phyloP scores from a whole-genome alignment of 2,329 filamentous ascomycete genomes.

The Dothideomycetes sp. region DNA sequence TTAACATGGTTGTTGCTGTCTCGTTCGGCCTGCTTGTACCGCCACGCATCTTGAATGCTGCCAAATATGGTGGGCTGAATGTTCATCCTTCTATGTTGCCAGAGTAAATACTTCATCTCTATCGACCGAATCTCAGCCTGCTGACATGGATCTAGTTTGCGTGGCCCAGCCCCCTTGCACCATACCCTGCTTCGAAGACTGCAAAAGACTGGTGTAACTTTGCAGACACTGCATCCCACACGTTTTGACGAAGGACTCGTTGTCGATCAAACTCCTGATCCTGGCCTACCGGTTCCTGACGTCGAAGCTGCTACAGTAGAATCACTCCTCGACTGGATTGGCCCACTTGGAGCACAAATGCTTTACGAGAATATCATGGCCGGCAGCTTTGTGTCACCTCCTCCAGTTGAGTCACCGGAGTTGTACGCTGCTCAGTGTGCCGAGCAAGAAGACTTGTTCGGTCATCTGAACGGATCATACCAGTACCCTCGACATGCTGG shows the following conservation, averaged over 20 bases:
- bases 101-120: slow-evolving; percentile 44
- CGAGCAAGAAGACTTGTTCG: slow-evolving; percentile 19
- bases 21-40: slow-evolving; percentile 92
- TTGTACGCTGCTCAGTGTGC: slow-evolving; percentile 19
- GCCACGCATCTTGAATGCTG: slow-evolving; percentile 57
- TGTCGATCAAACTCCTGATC: slow-evolving; percentile 53
- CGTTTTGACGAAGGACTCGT: slow-evolving; percentile 73
- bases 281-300: slow-evolving; percentile 44
- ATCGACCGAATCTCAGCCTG: slow-evolving; percentile 8
- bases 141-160: slow-evolving; percentile 46
- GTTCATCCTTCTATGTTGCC: slow-evolving; percentile 87
- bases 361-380: slow-evolving; percentile 57
- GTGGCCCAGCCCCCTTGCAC: slow-evolving; percentile 78
- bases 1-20: slow-evolving; percentile 80
- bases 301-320: slow-evolving; percentile 37
- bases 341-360: slow-evolving; percentile 58
- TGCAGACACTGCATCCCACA: slow-evolving; percentile 74
- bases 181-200: slow-evolving; percentile 63
- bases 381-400: slow-evolving; percentile 51
- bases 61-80: slow-evolving; percentile 81
- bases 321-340: slow-evolving; percentile 47
- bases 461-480: slow-evolving; percentile 13
- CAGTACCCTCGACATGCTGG: slow-evolving; percentile 47
- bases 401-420: slow-evolving; percentile 40
- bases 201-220: slow-evolving; percentile 60